Evolutionary conservation across 805 yeast species (phyloP).

Genomic region (Cyberlindnera xylosilytica): DNA sequence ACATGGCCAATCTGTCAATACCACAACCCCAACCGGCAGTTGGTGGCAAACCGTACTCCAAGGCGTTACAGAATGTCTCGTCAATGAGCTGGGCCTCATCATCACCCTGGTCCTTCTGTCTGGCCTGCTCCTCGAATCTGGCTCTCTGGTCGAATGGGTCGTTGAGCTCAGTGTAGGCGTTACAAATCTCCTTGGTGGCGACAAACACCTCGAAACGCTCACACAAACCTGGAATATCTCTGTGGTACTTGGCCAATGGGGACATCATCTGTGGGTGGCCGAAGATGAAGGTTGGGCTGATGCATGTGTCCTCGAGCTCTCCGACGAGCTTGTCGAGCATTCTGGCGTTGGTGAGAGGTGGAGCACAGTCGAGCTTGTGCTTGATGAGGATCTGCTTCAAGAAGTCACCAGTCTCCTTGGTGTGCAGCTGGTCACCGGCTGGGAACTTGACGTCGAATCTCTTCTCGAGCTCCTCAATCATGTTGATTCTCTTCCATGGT

Average conservation of each 20-base stretch:
- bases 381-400: conserved; percentile 75
- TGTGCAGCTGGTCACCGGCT: conserved; percentile 90
- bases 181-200: conserved; percentile 96
- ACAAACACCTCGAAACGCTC: conserved; percentile 98
- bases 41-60: conserved; percentile 98
- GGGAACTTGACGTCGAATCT: conserved; percentile 87
- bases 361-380: conserved; percentile 81
- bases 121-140: conserved; percentile 98
- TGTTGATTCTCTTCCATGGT: conserved; percentile 98
- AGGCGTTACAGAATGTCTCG: conserved; percentile 95
- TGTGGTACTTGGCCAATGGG: conserved; percentile 94
- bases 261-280: conserved; percentile 99
- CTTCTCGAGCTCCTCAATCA: conserved; percentile 95
- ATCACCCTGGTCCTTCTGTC: conserved; percentile 98
- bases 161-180: conserved; percentile 97
- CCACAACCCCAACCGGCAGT: conserved; percentile 99
- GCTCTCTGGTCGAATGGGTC: conserved; percentile 98
- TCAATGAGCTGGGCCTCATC: conserved; percentile 97
- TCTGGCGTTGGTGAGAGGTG: conserved; percentile 95
- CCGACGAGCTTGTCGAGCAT: conserved; percentile 98
- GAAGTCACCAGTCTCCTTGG: conserved; percentile 89
- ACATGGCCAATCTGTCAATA: conserved; percentile 97
- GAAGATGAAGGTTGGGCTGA: conserved; percentile 95
- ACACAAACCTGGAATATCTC: conserved; percentile 90
- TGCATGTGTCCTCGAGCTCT: conserved; percentile 89